Base-by-base conservation (phyloP, 495 filamentous ascomycete genomes). In the Astrothelium macrocarpum region DNA sequence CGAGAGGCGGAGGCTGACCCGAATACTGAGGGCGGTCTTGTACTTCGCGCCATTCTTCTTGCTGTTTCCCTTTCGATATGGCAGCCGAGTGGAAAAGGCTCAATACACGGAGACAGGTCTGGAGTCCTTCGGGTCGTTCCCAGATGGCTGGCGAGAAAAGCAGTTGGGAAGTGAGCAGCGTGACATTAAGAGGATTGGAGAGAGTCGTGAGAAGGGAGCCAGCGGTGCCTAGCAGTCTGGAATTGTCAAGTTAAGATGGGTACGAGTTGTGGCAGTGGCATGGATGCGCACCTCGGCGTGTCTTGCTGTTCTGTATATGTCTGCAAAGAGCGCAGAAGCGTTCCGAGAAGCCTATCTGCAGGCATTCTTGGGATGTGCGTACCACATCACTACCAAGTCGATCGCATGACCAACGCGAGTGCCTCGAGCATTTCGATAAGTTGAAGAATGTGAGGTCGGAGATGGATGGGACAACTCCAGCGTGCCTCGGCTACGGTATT, bases 31-130 rank as follows among this genome's bases (percentile, higher is more conserved):
- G 25, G 23, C 7, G 7, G 26, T 81, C 62, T 81, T 78, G 64
- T 83, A 80, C 36, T 78, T 76, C 62, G 84, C 77, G 11, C 49
- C 49, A 56, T 56, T 56, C 49, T 56, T 56, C 49, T 16, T 56
- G 49, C 16, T 56, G 49, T 29, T 56, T 26, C 7, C 20, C 25
- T 25, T 56, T 56, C 11, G 12, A 20, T 26, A 56, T 26, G 1
- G 88, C 85, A 60, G 94, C 90, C 14, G 87, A 87, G 72, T 95
- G 94, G 80, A 90, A 97, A 66, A 95, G 84, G 72, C 90, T 88
- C 66, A 97, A 82, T 66, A 94, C 82, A 66, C 86, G 86, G 66
- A 89, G 82, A 71, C 86, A 84, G 1, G 86, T 84, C 43, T 82
- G 81, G 34, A 98, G 78, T 53, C 86, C 87, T 65, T 92, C 84